phyloP scores from a whole-genome alignment of 768 basidiomycete genomes.

The Podaxis sp. region DNA sequence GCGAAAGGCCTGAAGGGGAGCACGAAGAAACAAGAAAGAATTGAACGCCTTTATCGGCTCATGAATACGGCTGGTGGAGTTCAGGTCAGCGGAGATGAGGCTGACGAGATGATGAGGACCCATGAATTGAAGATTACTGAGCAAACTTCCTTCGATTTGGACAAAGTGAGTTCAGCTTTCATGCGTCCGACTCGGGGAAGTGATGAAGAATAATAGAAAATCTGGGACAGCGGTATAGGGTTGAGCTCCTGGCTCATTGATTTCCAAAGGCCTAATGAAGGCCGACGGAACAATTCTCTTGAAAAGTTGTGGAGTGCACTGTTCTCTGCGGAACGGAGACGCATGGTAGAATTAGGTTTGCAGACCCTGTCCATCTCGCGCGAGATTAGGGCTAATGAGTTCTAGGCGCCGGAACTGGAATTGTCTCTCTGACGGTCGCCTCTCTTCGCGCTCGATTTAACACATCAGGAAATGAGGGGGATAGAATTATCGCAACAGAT shows the following conservation, averaged over 20 bases:
- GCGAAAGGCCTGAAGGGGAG: slow-evolving; percentile 26
- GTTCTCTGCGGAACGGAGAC: slow-evolving; percentile 37
- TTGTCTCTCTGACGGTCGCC: slow-evolving; percentile 70
- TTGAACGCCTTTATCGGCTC: slow-evolving; percentile 56
- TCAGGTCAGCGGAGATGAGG: slow-evolving; percentile 18
- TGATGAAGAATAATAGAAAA: slow-evolving; percentile 65
- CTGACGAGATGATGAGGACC: background rate
- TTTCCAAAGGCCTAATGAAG: slow-evolving; percentile 23
- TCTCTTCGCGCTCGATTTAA: slow-evolving; percentile 44
- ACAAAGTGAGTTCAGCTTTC: slow-evolving; percentile 63
- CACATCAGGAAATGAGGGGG: slow-evolving; percentile 15
- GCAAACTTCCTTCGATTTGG: slow-evolving; percentile 87
- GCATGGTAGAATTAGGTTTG: slow-evolving; percentile 72
- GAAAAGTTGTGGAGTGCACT: slow-evolving; percentile 33
- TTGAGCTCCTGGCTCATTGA: slow-evolving; percentile 74
- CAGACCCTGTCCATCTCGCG: background rate
- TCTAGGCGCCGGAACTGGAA: slow-evolving; percentile 81
- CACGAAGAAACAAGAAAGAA: slow-evolving; percentile 62
- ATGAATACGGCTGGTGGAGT: slow-evolving; percentile 21
- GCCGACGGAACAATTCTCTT: slow-evolving; percentile 6
- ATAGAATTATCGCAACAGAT: slow-evolving; percentile 56
- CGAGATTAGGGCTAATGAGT: background rate
- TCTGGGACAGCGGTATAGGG: slow-evolving; percentile 94
- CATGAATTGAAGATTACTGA: slow-evolving; percentile 58
- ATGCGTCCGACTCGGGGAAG: slow-evolving; percentile 21